phyloP scores from a whole-genome alignment of 441 rosid species.

The Viola pubescens region DNA sequence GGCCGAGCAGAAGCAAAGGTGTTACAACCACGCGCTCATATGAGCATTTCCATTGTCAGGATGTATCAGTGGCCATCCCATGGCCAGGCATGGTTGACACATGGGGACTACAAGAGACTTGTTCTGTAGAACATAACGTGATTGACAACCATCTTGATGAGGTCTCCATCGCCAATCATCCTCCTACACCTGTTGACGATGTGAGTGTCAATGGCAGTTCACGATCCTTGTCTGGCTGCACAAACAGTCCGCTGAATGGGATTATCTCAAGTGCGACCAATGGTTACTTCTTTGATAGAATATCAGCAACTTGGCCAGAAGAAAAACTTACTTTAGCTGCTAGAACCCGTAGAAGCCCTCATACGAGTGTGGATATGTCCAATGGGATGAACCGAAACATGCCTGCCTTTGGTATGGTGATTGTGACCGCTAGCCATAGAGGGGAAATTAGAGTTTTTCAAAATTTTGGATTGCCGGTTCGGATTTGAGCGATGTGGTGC shows the following conservation, averaged over 20 bases:
- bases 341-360: conserved; percentile 43
- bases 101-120: conserved; percentile 37
- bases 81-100: conserved; percentile 78
- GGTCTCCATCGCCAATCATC: conserved; percentile 58
- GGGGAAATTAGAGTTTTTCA: conserved; percentile 85
- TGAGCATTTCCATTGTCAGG: conserved; percentile 89
- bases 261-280: conserved; percentile 80
- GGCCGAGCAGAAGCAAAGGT: conserved; percentile 64
- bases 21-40: conserved; percentile 62
- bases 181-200: conserved; percentile 86
- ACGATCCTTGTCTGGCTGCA: conserved; percentile 35
- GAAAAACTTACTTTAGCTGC: conserved; percentile 56
- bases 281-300: conserved; percentile 80
- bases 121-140: conserved; percentile 32
- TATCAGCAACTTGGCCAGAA: conserved; percentile 91
- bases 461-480: conserved; percentile 89
- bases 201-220: conserved; percentile 31
- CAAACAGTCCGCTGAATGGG: conserved; percentile 63
- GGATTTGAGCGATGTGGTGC: conserved; percentile 27
- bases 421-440: conserved; percentile 84
- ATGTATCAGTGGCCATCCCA: conserved; percentile 75
- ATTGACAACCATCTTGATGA: conserved; percentile 42
- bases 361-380: conserved; percentile 47
- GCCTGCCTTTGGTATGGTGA: conserved; percentile 83
- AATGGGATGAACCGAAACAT: conserved; percentile 38